These are phyloP conservation scores for Selaginella tamariscina DNA, from an alignment of 75 land plant genomes.

Conservation along the genomic window DNA sequence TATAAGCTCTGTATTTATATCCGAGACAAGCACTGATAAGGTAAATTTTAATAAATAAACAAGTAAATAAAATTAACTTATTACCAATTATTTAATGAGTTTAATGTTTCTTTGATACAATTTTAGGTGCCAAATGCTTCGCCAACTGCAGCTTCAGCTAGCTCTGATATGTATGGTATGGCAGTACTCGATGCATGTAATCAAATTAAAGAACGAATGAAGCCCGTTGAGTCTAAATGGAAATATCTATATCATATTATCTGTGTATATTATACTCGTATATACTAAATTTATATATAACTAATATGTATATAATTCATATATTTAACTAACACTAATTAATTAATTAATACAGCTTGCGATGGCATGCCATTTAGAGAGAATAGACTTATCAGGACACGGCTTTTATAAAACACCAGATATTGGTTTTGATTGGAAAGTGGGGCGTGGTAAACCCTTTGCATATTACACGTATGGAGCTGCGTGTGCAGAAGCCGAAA, in stretches of 20 bases:
- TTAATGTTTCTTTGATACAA: background rate
- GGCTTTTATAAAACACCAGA: constrained; percentile 85
- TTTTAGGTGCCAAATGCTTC: constrained; percentile 86
- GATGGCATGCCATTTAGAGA: constrained; percentile 48
- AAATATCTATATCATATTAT: constrained; percentile 5
- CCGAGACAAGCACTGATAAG: constrained; percentile 99
- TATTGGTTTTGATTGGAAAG: constrained; percentile 67
- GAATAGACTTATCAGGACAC: constrained; percentile 88
- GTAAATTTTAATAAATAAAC: no score
- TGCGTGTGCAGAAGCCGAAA: constrained; percentile 80
- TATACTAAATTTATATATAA: no score
- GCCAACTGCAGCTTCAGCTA: constrained; percentile 98
- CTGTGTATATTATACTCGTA: no score
- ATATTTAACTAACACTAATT: no score
- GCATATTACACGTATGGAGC: constrained; percentile 89
- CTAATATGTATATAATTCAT: no score
- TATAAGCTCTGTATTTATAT: constrained; percentile 74
- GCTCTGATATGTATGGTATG: constrained; percentile 91
- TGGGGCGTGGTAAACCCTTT: constrained; percentile 68
- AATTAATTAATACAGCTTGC: constrained; percentile 60
- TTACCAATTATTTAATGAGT: background rate
- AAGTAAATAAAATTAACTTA: no score
- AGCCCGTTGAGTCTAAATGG: constrained; percentile 32
- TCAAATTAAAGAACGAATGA: constrained; percentile 83
- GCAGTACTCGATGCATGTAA: constrained; percentile 97